phyloP scores from a whole-genome alignment of 2,329 filamentous ascomycete species.

The Arthrobotrys iridis region DNA sequence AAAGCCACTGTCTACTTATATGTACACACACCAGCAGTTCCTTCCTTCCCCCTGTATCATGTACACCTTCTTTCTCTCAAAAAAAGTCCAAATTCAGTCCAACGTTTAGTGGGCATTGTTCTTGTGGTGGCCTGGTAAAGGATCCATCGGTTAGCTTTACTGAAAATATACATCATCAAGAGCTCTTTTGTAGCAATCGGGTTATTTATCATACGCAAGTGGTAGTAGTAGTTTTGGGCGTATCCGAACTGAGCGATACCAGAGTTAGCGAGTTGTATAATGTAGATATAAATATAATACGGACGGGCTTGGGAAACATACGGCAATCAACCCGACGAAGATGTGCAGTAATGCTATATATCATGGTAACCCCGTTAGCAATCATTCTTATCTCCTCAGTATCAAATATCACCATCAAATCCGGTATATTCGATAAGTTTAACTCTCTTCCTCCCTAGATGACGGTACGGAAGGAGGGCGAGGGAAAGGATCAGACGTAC shows the following conservation, averaged over 20 bases:
- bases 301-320: too few relatives aligned
- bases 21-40: conserved; percentile 17
- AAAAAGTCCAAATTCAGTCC: too few relatives aligned
- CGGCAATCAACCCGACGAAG: conserved; percentile 77
- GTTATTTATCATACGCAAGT: conserved; percentile 76
- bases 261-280: conserved; percentile 12
- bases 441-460: not conserved
- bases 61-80: not conserved
- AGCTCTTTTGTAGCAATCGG: not conserved
- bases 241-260: conserved; percentile 73
- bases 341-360: conserved; percentile 83
- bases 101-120: conserved; percentile 96
- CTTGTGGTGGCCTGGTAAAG: conserved; percentile 90
- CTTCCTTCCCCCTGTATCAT: not conserved
- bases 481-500: conserved; percentile 71
- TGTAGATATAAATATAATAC: not conserved
- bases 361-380: conserved; percentile 3
- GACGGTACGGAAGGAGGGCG: not conserved
- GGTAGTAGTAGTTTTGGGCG: conserved; percentile 99
- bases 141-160: conserved; percentile 32
- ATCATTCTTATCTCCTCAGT: conserved; percentile 46
- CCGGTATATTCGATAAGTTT: not conserved
- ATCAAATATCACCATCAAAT: conserved; percentile 39
- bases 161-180: not conserved
- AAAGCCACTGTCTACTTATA: conserved; percentile 15